Base-by-base conservation (phyloP, 768 basidiomycete species). In the Rhodotorula babjevae region DNA sequence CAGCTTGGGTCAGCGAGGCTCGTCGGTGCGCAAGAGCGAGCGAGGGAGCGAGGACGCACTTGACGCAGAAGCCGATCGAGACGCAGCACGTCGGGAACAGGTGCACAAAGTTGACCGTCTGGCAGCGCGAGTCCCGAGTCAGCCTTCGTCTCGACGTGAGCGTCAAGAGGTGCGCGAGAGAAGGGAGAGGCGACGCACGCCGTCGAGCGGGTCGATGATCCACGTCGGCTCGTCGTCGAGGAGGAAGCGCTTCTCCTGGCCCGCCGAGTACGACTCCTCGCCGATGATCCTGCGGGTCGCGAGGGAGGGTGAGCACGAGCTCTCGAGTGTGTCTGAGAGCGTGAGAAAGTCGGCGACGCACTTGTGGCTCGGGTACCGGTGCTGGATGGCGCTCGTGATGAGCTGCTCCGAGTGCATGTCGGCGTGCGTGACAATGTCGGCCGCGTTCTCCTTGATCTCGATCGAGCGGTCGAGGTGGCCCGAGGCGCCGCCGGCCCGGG, bases 41-140 rank as follows among this genome's bases (percentile, higher is more conserved):
- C 0, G 6, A 58, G n/a, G 14, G 5, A 2, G 33, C 3, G 31
- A 16, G 14, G n/a, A 42, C 77, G 16, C 25, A 77, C 77, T 76
- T 75, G 64, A 78, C 71, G 66, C 76, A 76, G 61, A 78, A 74
- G 8, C 75, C 77, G 29, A 78, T 58, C 14, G 66, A 69, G 3
- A 78, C 73, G 69, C 75, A 76, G 64, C 76, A 76, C 0, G 68
- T 65, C 21, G 77, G 75, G 42, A 78, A 78, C n/a, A 76, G 67
- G 67, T 78, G 77, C 1, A 78, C 75, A 53, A 76, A 78, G 63
- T 78, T 78, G 68, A 78, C 75, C 9, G 77, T 78, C 77, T 77
- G 58, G 16, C 40, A 2, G 53, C 9, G 15, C 31, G 61, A 52
- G 19, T 0, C 19, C 0, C 25, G 23, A 25, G n/a, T 40, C 16